These are phyloP conservation scores for Acorus gramineus DNA, from an alignment of 106 monocot genomes.

Conservation along the genomic window DNA sequence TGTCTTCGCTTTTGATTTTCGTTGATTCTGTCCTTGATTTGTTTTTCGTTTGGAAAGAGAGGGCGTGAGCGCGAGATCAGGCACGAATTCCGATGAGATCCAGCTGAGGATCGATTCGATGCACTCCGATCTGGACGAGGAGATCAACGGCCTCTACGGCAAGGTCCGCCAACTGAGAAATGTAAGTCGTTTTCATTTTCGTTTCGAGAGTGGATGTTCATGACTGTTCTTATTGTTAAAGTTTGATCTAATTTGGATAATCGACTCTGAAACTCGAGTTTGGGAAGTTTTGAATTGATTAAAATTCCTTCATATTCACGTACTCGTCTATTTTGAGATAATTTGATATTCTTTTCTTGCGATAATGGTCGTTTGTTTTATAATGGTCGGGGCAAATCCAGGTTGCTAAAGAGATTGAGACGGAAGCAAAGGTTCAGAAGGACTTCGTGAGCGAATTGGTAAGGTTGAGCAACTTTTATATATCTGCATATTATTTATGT, in stretches of 20 bases:
- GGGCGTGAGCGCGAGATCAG: constrained; percentile 27
- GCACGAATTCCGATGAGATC: constrained; percentile 41
- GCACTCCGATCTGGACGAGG: constrained; percentile 59
- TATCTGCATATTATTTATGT: not conserved
- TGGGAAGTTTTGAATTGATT: no score
- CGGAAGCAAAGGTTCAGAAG: constrained; percentile 82
- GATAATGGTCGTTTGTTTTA: no score
- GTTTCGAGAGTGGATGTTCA: no score
- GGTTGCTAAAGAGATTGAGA: constrained; percentile 82
- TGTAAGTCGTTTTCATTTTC: constrained; percentile 20
- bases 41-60: constrained; percentile 16
- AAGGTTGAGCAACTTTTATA: constrained; percentile 3
- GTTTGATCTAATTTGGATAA: no score
- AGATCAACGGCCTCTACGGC: constrained; percentile 47
- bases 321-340: no score
- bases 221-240: no score
- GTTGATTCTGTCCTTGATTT: not conserved
- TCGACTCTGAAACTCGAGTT: no score
- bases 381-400: constrained; percentile 10
- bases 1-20: not conserved
- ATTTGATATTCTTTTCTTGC: no score
- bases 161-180: constrained; percentile 51
- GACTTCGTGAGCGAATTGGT: constrained; percentile 82
- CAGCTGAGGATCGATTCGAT: constrained; percentile 74
- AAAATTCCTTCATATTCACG: no score